These are phyloP conservation scores for Coniosporium uncinatum DNA, from an alignment of 2,329 filamentous ascomycete genomes.

Conservation along the genomic window DNA sequence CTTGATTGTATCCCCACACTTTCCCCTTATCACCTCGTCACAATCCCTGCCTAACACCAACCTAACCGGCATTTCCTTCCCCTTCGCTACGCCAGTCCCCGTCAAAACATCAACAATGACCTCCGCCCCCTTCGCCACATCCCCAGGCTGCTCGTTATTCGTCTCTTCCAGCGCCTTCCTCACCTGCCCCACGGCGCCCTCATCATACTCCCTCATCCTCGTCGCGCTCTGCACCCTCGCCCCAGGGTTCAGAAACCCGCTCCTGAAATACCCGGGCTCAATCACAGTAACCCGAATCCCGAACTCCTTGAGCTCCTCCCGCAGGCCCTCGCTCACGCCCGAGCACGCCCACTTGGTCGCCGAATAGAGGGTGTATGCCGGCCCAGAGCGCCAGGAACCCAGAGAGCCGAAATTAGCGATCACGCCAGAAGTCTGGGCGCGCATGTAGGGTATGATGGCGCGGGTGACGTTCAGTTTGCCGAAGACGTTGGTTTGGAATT, in stretches of 20 bases:
- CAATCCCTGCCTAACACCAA: slow-evolving; percentile 49
- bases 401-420: slow-evolving; percentile 42
- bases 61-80: slow-evolving; percentile 44
- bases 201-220: slow-evolving; percentile 20
- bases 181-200: slow-evolving; percentile 23
- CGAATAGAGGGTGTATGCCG: slow-evolving; percentile 36
- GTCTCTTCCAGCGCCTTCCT: slow-evolving; percentile 22
- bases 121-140: slow-evolving; percentile 45
- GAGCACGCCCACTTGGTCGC: slow-evolving; percentile 40
- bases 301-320: slow-evolving; percentile 35
- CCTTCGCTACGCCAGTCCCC: slow-evolving; percentile 38
- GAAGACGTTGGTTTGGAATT: slow-evolving; percentile 49
- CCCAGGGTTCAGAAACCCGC: slow-evolving; percentile 32
- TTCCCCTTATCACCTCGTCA: slow-evolving; percentile 11
- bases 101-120: slow-evolving; percentile 52
- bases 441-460: slow-evolving; percentile 41
- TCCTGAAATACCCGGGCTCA: slow-evolving; percentile 45
- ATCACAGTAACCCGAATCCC: slow-evolving; percentile 37
- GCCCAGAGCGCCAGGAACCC: slow-evolving; percentile 30
- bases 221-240: slow-evolving; percentile 7
- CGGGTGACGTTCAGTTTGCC: slow-evolving; percentile 42
- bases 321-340: slow-evolving; percentile 34
- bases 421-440: slow-evolving; percentile 30
- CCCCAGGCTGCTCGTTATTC: slow-evolving; percentile 47
- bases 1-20: slow-evolving; percentile 12